A percentile compares a stretch with the other conserved stretches of the same genome.
Conservation (phyloP, 2,329 filamentous ascomycete species). For the Pyrenochaeta sp. region DNA sequence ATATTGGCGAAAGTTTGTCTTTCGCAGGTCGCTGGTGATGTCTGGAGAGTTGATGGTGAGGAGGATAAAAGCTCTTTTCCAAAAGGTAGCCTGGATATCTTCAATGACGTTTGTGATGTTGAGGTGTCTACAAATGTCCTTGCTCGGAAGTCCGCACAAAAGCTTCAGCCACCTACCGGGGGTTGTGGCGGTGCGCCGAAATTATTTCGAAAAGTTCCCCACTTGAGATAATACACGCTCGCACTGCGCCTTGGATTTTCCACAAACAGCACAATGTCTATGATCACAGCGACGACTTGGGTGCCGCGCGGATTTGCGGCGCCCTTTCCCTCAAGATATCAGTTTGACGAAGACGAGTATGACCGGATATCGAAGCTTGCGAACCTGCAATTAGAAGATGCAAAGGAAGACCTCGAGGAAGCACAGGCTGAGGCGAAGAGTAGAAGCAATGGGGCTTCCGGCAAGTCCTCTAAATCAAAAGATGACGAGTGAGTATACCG, state of each 20-base stretch:
- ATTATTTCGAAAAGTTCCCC: constrained; percentile 26
- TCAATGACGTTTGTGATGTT: too few species aligned
- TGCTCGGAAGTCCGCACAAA: constrained; percentile 32
- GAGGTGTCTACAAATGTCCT: neutral
- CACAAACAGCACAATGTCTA: constrained; percentile 57
- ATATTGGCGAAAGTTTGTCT: constrained; percentile 26
- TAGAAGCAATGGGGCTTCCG: constrained; percentile 44
- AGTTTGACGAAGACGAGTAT: constrained; percentile 62
- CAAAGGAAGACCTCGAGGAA: constrained; percentile 73
- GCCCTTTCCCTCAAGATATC: constrained; percentile 59
- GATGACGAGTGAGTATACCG: constrained; percentile 29
- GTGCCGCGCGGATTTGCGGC: constrained; percentile 61
- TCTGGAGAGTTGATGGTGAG: neutral
- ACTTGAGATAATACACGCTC: constrained; percentile 13
- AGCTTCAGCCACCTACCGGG: constrained; percentile 24
- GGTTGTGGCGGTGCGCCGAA: constrained; percentile 22
- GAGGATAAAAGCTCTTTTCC: too few species aligned
- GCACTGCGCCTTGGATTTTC: constrained; percentile 14
- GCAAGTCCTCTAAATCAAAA: constrained; percentile 26
- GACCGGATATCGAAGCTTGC: constrained; percentile 60
- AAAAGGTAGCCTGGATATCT: too few species aligned
- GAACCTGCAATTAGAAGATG: constrained; percentile 83
- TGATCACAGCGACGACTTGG: constrained; percentile 63
- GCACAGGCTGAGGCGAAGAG: constrained; percentile 63
- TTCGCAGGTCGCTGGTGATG: constrained; percentile 3